phyloP scores from a whole-genome alignment of 2,329 filamentous ascomycete genomes.

The Trichophyton benhamiae region DNA sequence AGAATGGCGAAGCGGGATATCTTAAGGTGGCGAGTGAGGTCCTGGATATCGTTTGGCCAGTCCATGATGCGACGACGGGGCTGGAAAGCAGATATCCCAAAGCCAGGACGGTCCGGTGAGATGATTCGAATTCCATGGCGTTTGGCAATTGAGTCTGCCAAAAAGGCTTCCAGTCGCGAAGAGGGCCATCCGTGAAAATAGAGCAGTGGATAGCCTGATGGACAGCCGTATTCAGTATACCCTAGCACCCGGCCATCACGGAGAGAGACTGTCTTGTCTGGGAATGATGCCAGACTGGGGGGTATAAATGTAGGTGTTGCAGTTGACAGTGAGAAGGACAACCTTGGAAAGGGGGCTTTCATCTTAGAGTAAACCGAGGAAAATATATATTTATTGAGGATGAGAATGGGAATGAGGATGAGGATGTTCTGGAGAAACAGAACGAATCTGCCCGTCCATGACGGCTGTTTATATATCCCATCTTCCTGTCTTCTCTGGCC shows the following conservation, averaged over 20 bases:
- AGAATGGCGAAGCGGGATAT: constrained; percentile 33
- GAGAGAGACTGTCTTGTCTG: constrained; percentile 5
- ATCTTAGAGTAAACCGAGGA: neutral
- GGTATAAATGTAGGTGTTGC: neutral
- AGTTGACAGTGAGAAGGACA: neutral
- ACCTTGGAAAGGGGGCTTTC: neutral
- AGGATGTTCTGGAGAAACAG: neutral
- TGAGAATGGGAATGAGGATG: neutral
- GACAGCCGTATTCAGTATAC: constrained; percentile 34
- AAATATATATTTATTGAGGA: neutral
- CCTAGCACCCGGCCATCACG: constrained; percentile 27
- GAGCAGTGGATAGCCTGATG: constrained; percentile 25
- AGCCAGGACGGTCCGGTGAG: constrained; percentile 33
- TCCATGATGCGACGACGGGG: constrained; percentile 28
- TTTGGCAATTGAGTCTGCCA: constrained; percentile 23
- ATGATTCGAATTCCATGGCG: constrained; percentile 31
- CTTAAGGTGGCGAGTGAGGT: constrained; percentile 30
- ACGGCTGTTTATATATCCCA: neutral
- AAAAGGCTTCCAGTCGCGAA: constrained; percentile 31
- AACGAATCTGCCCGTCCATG: neutral
- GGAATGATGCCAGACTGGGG: neutral
- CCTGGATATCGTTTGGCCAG: constrained; percentile 33
- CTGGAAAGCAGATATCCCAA: constrained; percentile 32
- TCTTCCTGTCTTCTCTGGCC: neutral
- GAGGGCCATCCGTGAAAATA: constrained; percentile 35